Evolutionary conservation across 176 grass and related monocot species (phyloP).

Genomic region (Phyllostachys edulis): DNA sequence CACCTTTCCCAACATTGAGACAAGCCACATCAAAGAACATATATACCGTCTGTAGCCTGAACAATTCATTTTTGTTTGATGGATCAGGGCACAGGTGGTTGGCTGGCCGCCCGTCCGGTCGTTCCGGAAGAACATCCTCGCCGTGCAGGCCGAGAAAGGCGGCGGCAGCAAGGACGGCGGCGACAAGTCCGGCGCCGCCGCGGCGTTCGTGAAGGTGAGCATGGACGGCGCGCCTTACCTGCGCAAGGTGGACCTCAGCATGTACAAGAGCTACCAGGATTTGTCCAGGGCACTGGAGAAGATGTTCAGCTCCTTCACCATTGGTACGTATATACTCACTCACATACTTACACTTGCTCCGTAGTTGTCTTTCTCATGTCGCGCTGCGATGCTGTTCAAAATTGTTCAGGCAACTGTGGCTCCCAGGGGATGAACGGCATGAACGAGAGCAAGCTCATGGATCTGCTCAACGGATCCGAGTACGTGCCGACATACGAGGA

Average conservation of each 20-base stretch:
- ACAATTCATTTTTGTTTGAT: not conserved
- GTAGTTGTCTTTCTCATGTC: not conserved
- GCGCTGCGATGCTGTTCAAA: not conserved
- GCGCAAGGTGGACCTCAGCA: conserved; percentile 72
- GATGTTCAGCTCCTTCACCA: conserved; percentile 72
- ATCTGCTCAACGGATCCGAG: conserved; percentile 58
- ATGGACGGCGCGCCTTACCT: conserved; percentile 88
- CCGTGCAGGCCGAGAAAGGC: conserved; percentile 33
- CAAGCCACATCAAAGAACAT: not conserved
- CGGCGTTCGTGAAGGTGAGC: conserved; percentile 76
- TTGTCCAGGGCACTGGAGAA: conserved; percentile 69
- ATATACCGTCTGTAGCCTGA: not conserved
- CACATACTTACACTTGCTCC: not conserved
- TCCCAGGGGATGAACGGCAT: conserved; percentile 29
- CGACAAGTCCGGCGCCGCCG: not conserved
- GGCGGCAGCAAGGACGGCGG: not conserved
- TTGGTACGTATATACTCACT: conserved; percentile 9
- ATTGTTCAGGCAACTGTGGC: conserved; percentile 31
- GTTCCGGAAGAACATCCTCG: conserved; percentile 76
- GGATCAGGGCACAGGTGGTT: conserved; percentile 60
- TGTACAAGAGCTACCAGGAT: conserved; percentile 71
- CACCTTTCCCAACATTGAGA: not conserved
- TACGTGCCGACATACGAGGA: conserved; percentile 98
- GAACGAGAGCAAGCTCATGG: conserved; percentile 46
- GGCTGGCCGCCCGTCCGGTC: conserved; percentile 86